These are phyloP conservation scores for Petunia secreta DNA, from an alignment of 257 asterid genomes.

Conservation along the genomic window DNA sequence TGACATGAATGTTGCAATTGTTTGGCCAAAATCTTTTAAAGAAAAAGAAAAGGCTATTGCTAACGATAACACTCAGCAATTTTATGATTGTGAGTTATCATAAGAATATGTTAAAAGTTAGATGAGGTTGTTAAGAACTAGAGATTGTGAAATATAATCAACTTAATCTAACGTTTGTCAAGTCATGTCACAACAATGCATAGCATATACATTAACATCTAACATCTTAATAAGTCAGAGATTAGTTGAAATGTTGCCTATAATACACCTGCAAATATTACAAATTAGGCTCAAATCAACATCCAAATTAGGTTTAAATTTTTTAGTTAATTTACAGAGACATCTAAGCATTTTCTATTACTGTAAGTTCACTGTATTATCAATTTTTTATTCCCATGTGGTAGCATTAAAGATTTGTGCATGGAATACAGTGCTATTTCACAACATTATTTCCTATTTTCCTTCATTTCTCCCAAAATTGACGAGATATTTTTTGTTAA, in stretches of 20 bases:
- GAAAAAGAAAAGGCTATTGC: not conserved
- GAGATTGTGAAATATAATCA: not conserved
- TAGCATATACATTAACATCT: not conserved
- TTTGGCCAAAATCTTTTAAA: not conserved
- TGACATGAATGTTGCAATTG: not conserved
- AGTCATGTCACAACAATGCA: not conserved
- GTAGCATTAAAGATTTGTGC: not conserved
- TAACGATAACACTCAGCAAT: not conserved
- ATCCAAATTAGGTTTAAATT: not conserved
- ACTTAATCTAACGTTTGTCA: not conserved
- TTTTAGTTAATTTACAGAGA: not conserved
- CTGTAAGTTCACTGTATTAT: not conserved
- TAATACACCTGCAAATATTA: not conserved
- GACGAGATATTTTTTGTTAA: not conserved
- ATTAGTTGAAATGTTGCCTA: slow-evolving; percentile 14
- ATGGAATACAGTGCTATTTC: not conserved
- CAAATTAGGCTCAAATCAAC: not conserved
- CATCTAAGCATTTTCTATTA: not conserved
- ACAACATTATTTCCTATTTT: not conserved
- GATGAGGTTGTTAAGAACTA: slow-evolving; percentile 21
- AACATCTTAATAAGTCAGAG: not conserved
- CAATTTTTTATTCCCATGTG: not conserved
- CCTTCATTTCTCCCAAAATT: not conserved
- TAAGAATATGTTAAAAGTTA: not conserved
- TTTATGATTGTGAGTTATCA: not conserved